Conservation (phyloP, 495 filamentous ascomycete genomes). For the Podospora pseudoanserina region DNA sequence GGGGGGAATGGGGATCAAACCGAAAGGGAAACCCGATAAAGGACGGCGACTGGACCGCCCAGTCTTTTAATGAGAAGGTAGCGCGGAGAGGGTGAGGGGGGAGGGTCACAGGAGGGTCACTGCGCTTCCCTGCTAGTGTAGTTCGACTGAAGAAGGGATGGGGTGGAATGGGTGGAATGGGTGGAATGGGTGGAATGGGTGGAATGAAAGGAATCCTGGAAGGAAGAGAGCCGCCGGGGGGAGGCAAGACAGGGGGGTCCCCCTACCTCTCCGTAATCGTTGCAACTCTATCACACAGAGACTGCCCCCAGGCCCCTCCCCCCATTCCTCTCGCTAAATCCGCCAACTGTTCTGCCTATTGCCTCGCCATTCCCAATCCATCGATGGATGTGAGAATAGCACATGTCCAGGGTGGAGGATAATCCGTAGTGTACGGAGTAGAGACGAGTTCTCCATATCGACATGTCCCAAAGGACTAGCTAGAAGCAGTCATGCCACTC, state of each 20-base stretch:
- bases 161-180: not conserved
- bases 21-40: slow-evolving; percentile 33
- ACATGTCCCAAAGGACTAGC: no score
- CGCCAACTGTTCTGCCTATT: slow-evolving; percentile 12
- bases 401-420: not conserved
- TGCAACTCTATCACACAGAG: not conserved
- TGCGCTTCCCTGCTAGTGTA: not conserved
- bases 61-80: slow-evolving; percentile 20
- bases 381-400: not conserved
- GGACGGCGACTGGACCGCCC: slow-evolving; percentile 12
- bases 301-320: not conserved
- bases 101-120: no score
- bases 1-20: slow-evolving; percentile 18
- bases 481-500: slow-evolving; percentile 9
- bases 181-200: not conserved
- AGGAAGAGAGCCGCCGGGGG: not conserved
- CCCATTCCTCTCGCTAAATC: not conserved
- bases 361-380: slow-evolving; percentile 14
- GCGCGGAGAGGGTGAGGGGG: not conserved
- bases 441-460: no score
- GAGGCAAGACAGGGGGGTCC: not conserved
- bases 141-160: not conserved
- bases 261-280: not conserved
- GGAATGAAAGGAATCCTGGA: not conserved
- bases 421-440: no score